phyloP scores from a whole-genome alignment of 2,329 filamentous ascomycete species.

The Ceratocystis colombiana region DNA sequence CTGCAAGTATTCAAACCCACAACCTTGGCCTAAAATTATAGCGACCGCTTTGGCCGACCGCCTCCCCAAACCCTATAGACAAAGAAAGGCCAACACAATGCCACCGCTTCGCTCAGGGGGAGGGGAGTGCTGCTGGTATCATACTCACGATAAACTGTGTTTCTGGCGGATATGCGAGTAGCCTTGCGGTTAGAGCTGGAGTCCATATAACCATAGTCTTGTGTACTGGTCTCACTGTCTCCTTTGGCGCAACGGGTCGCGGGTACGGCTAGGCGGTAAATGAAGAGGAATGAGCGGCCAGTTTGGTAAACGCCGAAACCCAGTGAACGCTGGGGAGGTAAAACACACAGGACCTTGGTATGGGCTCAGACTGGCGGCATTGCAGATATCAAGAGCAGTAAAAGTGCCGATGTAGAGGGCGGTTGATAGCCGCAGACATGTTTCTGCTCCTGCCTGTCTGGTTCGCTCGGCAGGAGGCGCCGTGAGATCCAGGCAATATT shows the following conservation, averaged over 20 bases:
- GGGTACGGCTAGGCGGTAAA: conserved; percentile 4
- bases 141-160: not conserved
- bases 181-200: not conserved
- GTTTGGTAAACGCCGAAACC: not conserved
- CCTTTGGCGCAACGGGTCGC: not conserved
- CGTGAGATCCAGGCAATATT: not conserved
- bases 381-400: not conserved
- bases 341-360: not conserved
- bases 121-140: not conserved
- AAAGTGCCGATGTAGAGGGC: not conserved
- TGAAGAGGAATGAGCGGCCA: not conserved
- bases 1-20: not conserved
- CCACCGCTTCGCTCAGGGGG: not conserved
- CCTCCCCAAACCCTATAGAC: not conserved
- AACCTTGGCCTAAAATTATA: not conserved
- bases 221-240: not conserved
- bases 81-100: not conserved
- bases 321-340: not conserved
- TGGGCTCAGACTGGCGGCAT: not conserved
- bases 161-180: not conserved
- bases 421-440: not conserved
- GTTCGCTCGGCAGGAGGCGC: not conserved
- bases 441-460: conserved; percentile 1
- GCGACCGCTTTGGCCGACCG: not conserved
- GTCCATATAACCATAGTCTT: not conserved